Conservation (phyloP, 495 filamentous ascomycete species). For the Neurospora sublineolata region DNA sequence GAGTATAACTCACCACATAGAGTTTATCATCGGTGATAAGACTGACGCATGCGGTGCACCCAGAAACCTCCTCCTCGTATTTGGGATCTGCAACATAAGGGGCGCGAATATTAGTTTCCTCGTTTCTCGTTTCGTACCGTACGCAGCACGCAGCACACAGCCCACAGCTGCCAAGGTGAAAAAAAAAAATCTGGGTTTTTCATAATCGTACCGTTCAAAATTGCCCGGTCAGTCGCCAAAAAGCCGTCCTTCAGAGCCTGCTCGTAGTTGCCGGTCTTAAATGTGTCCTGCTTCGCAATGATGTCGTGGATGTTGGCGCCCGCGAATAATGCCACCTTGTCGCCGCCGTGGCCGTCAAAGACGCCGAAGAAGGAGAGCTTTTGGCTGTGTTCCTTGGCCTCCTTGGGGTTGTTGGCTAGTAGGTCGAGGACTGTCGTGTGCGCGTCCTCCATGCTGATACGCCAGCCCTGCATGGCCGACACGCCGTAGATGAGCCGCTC, state of each 20-base stretch:
- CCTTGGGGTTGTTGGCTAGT: slow-evolving; percentile 48
- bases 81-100: slow-evolving; percentile 59
- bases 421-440: slow-evolving; percentile 85
- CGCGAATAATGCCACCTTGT: slow-evolving; percentile 87
- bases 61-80: slow-evolving; percentile 95
- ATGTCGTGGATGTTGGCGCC: slow-evolving; percentile 92
- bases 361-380: slow-evolving; percentile 94
- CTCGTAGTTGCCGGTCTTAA: slow-evolving; percentile 81
- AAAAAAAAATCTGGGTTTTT: background rate
- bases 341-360: slow-evolving; percentile 94
- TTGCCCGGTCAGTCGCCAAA: slow-evolving; percentile 88
- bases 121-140: slow-evolving; percentile 11
- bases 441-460: slow-evolving; percentile 98
- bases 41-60: slow-evolving; percentile 86
- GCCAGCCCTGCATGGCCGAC: slow-evolving; percentile 99
- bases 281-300: slow-evolving; percentile 83
- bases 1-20: slow-evolving; percentile 58
- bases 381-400: slow-evolving; percentile 51
- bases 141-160: background rate
- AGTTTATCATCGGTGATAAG: slow-evolving; percentile 85
- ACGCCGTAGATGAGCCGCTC: slow-evolving; percentile 85
- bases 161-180: background rate
- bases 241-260: slow-evolving; percentile 97
- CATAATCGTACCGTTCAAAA: slow-evolving; percentile 66
- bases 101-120: background rate